Base-by-base conservation (phyloP, 2,329 filamentous ascomycete species). In the Verticillium longisporum region DNA sequence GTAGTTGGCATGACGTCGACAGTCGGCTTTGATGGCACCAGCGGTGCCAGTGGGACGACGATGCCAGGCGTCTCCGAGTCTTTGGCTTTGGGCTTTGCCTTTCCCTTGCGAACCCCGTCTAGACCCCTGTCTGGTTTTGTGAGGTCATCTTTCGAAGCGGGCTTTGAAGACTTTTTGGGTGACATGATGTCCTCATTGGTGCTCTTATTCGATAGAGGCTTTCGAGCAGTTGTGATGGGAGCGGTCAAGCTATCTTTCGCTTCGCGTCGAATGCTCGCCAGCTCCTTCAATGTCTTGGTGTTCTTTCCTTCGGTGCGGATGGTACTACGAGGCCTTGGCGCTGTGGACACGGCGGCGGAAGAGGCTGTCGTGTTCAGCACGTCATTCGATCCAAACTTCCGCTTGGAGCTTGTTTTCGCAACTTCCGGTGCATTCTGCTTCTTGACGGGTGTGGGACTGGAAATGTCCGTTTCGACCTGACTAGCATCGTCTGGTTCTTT, bases 171-270 rank as follows among this genome's bases (percentile, higher is more conserved):
- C 69, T 88, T 88, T 68, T 79, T 84, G 0, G 85, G 85, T 2
- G 86, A 87, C 34, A 77, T 75, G 54, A 88, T 68, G 65, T 83
- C 80, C 60, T 85, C 78, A 67, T 88, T 88, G 15, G 83, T 81
- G 72, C 77, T 88, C 73, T 88, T 88, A 55, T 77, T 75, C 7
- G 78, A 74, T 11, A 87, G 73, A 1, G 83, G 80, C 61, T 78
- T 82, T 57, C 83, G 78, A 38, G 71, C 65, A 26, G 69, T 68
- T 10, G 18, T 50, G 11, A 69, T 66, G 6, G 65, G 61, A 1
- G 67, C 62, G n/a, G 69, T 67, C 9, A 69, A 64, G 55, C 68
- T 72, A 55, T 75, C 72, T 58, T 71, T 71, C 4, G 66, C 66
- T n/a, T 81, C 79, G 60, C 75, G 79, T 60, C 74, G 76, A 59